Percentiles rank a stretch among this genome's conserved stretches.
These are phyloP conservation scores for Salix brachista DNA, from an alignment of 345 rosid genomes.

Conservation along the genomic window DNA sequence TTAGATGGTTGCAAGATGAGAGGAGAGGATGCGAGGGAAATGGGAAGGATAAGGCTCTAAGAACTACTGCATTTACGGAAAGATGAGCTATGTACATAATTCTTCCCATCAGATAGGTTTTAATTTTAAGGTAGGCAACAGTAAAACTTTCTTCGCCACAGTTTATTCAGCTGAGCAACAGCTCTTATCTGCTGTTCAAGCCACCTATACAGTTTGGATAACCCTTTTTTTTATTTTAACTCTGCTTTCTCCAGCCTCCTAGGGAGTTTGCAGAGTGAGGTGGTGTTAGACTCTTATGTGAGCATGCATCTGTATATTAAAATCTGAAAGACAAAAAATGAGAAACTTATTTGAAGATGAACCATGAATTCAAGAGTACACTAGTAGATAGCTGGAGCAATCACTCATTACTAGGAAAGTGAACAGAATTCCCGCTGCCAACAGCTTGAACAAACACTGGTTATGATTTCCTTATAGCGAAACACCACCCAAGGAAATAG, in stretches of 20 bases:
- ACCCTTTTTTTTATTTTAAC: not conserved
- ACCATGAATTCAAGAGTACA: not conserved
- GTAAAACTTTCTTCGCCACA: not conserved
- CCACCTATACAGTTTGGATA: not conserved
- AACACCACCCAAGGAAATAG: not conserved
- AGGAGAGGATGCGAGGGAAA: not conserved
- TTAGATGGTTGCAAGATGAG: not conserved
- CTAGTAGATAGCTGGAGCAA: not conserved
- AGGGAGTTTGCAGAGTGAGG: not conserved
- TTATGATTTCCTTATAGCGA: not conserved
- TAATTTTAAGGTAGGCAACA: not conserved
- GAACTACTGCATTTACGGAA: not conserved
- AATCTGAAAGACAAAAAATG: not conserved
- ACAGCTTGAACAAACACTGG: not conserved
- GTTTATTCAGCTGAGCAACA: not conserved
- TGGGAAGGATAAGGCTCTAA: not conserved
- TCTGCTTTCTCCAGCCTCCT: not conserved
- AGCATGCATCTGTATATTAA: not conserved
- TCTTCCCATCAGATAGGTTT: not conserved
- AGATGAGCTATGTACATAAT: not conserved
- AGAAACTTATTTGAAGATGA: not conserved
- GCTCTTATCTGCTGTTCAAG: not conserved
- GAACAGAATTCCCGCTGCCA: not conserved
- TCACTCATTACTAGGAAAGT: not conserved
- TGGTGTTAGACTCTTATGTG: not conserved